Percentiles rank a stretch among this genome's conserved stretches.
Conservation (phyloP, 768 basidiomycete genomes). For the Mycena maculata region DNA sequence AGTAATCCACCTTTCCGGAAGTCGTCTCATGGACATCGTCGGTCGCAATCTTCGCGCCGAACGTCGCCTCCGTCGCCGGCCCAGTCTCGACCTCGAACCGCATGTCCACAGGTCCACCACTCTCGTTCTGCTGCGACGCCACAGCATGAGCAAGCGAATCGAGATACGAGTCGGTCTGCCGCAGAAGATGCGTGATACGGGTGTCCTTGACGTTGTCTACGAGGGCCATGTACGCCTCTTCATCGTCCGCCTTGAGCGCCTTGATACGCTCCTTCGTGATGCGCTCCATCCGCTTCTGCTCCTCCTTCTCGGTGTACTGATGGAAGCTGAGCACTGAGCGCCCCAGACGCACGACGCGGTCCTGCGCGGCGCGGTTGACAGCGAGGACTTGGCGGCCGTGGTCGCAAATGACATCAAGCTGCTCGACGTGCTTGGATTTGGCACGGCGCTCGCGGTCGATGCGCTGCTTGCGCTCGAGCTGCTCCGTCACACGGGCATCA, state of each 20-base stretch:
- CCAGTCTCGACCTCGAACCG: slow-evolving; percentile 75
- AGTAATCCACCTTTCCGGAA: slow-evolving; percentile 91
- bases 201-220: slow-evolving; percentile 99
- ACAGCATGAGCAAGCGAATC: slow-evolving; percentile 96
- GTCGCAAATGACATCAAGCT: slow-evolving; percentile 85
- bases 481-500: slow-evolving; percentile 91
- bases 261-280: slow-evolving; percentile 98
- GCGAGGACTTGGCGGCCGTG: slow-evolving; percentile 83
- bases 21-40: slow-evolving; percentile 69
- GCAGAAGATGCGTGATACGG: slow-evolving; percentile 94
- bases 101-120: slow-evolving; percentile 56
- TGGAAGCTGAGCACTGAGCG: slow-evolving; percentile 88
- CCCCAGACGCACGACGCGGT: slow-evolving; percentile 79
- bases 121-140: slow-evolving; percentile 88
- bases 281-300: slow-evolving; percentile 95
- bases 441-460: slow-evolving; percentile 92
- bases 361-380: slow-evolving; percentile 72
- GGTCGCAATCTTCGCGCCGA: slow-evolving; percentile 81
- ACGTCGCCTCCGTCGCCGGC: slow-evolving; percentile 87
- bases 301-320: slow-evolving; percentile 93
- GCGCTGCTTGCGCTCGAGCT: slow-evolving; percentile 90
- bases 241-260: slow-evolving; percentile 97
- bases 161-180: slow-evolving; percentile 94
- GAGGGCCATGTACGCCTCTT: slow-evolving; percentile 99
- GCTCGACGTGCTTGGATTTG: slow-evolving; percentile 96